Evolutionary conservation across 352 stramenopile species (phyloP).

Genomic region (Thraustochytrium striatum): DNA sequence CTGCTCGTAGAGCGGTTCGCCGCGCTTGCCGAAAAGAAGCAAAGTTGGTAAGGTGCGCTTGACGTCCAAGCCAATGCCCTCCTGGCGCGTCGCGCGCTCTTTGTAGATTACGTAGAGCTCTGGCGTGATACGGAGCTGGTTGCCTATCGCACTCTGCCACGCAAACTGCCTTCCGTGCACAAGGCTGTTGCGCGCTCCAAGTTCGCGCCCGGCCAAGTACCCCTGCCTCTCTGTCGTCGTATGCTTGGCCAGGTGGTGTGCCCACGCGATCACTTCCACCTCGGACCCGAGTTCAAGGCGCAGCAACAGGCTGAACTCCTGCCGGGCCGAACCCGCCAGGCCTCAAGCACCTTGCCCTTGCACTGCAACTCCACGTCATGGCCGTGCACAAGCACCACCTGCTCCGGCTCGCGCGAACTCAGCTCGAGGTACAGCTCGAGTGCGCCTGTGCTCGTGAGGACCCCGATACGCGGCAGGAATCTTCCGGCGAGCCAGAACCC

Average conservation of each 20-base stretch:
- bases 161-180: neutral
- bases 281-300: neutral
- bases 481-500: neutral
- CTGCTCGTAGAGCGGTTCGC: slow-evolving; percentile 4
- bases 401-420: neutral
- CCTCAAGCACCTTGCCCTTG: neutral
- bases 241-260: neutral
- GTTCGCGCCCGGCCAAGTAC: too few relatives aligned
- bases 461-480: neutral
- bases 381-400: neutral
- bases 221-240: neutral
- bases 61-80: neutral
- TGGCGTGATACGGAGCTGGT: neutral
- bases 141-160: neutral
- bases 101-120: neutral
- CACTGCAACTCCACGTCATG: neutral
- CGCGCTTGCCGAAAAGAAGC: neutral
- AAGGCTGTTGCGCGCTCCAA: neutral
- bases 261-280: neutral
- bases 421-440: neutral
- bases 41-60: neutral
- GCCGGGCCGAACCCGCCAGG: neutral
- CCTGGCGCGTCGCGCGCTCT: neutral
- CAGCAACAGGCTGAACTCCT: neutral
- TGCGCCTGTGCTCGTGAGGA: neutral